Percentiles rank a stretch among this genome's conserved stretches.
Conservation (phyloP, 2,329 filamentous ascomycete genomes). For the Neonectria faginata region DNA sequence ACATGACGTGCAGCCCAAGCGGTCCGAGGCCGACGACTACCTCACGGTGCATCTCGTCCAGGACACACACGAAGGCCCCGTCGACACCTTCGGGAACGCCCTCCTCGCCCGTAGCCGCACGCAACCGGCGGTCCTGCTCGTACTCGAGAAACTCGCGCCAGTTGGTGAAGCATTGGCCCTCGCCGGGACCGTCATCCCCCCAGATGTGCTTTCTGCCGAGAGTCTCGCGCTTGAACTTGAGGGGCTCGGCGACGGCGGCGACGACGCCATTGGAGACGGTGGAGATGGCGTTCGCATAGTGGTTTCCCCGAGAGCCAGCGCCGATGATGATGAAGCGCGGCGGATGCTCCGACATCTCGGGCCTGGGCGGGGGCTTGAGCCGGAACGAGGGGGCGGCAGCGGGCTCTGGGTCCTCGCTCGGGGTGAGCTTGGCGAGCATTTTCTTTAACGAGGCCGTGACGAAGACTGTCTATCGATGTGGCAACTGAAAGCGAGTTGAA, state of each 20-base stretch:
- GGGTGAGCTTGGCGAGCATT: conserved; percentile 36
- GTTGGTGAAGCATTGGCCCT: conserved; percentile 76
- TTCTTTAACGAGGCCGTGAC: conserved; percentile 40
- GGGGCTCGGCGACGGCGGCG: conserved; percentile 83
- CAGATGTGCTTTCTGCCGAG: conserved; percentile 82
- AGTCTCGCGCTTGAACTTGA: conserved; percentile 77
- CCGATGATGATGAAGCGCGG: conserved; percentile 83
- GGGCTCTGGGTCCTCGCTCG: conserved; percentile 21
- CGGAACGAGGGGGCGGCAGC: conserved; percentile 41
- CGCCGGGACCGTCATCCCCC: conserved; percentile 61
- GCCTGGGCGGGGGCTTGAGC: conserved; percentile 53
- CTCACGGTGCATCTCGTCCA: conserved; percentile 89
- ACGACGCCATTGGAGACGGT: conserved; percentile 75
- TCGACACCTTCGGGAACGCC: conserved; percentile 67
- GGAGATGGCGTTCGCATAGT: conserved; percentile 78
- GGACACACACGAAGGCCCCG: conserved; percentile 73
- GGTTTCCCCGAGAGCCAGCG: conserved; percentile 81
- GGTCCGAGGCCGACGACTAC: conserved; percentile 80
- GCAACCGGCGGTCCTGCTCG: conserved; percentile 72
- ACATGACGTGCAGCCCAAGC: conserved; percentile 84
- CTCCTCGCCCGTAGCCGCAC: conserved; percentile 60
- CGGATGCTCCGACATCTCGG: conserved; percentile 60
- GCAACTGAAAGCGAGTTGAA: not conserved
- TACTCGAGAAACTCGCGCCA: conserved; percentile 84
- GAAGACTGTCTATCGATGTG: not conserved